phyloP scores from a whole-genome alignment of 768 basidiomycete genomes.

The Ramaria rubella region DNA sequence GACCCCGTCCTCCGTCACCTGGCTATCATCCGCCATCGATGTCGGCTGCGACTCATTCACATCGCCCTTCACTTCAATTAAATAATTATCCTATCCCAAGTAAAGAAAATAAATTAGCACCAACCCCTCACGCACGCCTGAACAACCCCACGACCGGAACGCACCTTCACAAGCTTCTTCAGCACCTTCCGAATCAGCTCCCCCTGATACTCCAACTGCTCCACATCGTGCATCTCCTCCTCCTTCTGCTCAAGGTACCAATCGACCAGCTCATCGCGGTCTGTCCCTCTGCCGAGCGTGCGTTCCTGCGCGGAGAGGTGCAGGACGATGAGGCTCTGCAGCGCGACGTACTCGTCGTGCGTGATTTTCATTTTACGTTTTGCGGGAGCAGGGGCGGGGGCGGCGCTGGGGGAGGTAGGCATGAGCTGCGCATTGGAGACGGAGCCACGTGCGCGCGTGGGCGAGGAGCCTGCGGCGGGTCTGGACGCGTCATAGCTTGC shows the following conservation, averaged over 20 bases:
- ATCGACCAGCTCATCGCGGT: slow-evolving; percentile 88
- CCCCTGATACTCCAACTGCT: slow-evolving; percentile 85
- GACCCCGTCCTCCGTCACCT: slow-evolving; percentile 40
- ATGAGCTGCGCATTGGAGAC: slow-evolving; percentile 8
- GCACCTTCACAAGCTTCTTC: slow-evolving; percentile 84
- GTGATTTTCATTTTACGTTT: slow-evolving; percentile 86
- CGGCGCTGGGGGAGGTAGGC: slow-evolving; percentile 19
- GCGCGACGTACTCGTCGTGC: slow-evolving; percentile 88
- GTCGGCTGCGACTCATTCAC: slow-evolving; percentile 69
- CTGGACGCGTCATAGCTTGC: slow-evolving; percentile 22
- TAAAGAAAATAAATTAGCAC: neutral
- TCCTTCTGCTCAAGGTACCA: slow-evolving; percentile 95
- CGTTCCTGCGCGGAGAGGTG: slow-evolving; percentile 74
- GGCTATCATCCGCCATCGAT: slow-evolving; percentile 55
- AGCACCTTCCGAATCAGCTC: slow-evolving; percentile 88
- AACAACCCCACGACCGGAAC: slow-evolving; percentile 14
- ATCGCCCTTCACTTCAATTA: slow-evolving; percentile 79
- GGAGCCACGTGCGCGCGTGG: slow-evolving; percentile 19
- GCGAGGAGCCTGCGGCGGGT: slow-evolving; percentile 23
- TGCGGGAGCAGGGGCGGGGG: slow-evolving; percentile 32
- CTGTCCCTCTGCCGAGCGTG: slow-evolving; percentile 67
- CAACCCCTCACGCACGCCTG: neutral
- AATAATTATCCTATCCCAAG: slow-evolving; percentile 70
- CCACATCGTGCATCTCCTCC: slow-evolving; percentile 70
- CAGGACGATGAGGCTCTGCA: slow-evolving; percentile 84